Evolutionary conservation across 176 grass and related monocot genomes (phyloP).

Genomic region (Miscanthus lutarioriparius): DNA sequence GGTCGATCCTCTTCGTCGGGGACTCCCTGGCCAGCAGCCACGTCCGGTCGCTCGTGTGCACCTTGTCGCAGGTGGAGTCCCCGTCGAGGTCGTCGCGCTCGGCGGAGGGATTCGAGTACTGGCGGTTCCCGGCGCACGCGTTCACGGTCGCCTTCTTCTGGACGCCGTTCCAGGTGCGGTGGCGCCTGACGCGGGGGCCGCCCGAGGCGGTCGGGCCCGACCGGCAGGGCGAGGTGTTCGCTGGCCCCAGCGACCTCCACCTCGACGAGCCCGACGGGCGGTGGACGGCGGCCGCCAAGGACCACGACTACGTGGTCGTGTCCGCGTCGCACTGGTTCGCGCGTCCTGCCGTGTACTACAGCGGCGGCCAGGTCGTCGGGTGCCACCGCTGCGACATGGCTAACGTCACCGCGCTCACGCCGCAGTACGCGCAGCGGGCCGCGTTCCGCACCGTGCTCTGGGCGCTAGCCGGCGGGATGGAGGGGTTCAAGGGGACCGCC

Average conservation of each 20-base stretch:
- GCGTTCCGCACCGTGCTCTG: conserved; percentile 60
- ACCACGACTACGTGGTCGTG: conserved; percentile 54
- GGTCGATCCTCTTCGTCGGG: conserved; percentile 61
- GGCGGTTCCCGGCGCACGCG: conserved; percentile 54
- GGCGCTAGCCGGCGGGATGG: conserved; percentile 5
- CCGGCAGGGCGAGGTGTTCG: conserved; percentile 48
- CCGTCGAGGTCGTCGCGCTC: conserved; percentile 30
- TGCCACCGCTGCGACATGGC: conserved; percentile 46
- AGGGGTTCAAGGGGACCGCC: conserved; percentile 47
- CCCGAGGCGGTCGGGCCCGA: conserved; percentile 39
- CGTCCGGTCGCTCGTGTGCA: conserved; percentile 51
- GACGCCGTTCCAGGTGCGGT: conserved; percentile 75
- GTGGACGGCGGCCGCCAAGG: conserved; percentile 43
- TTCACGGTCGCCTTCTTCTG: conserved; percentile 62
- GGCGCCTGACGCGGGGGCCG: conserved; percentile 43
- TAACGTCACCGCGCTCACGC: conserved; percentile 44
- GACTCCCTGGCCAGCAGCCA: conserved; percentile 72
- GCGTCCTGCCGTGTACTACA: conserved; percentile 63
- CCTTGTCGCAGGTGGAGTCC: conserved; percentile 25
- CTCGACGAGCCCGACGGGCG: conserved; percentile 52
- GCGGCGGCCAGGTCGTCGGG: conserved; percentile 38
- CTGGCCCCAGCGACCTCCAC: conserved; percentile 49
- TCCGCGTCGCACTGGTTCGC: conserved; percentile 88
- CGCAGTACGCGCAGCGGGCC: conserved; percentile 46
- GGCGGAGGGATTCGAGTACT: conserved; percentile 46